Conservation (phyloP, 805 yeast genomes). For the Kodamaea jinghongensis region DNA sequence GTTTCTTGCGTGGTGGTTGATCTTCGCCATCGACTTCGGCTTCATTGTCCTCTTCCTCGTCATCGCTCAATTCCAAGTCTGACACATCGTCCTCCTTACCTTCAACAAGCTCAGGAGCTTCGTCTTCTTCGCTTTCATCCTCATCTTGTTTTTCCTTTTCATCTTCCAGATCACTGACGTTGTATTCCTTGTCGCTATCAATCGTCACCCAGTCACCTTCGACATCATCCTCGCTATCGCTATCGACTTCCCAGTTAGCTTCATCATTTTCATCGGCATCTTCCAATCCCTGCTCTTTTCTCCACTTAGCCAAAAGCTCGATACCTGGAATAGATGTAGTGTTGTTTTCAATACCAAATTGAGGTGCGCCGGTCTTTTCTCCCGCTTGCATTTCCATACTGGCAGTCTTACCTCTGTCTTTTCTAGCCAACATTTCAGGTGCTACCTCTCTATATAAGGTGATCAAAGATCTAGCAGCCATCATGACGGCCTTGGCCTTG, state of each 20-base stretch:
- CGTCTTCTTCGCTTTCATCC: constrained; percentile 3
- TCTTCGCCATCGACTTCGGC: constrained; percentile 24
- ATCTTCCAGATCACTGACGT: constrained; percentile 50
- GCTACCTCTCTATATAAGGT: constrained; percentile 90
- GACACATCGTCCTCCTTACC: constrained; percentile 22
- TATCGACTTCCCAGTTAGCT: constrained; percentile 58
- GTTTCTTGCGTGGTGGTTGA: constrained; percentile 21
- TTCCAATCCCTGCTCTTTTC: constrained; percentile 53
- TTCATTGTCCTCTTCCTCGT: constrained; percentile 22
- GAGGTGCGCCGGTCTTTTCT: constrained; percentile 49
- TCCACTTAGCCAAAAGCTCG: constrained; percentile 88
- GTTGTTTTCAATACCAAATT: constrained; percentile 71
- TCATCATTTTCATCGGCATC: constrained; percentile 43
- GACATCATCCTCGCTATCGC: constrained; percentile 46
- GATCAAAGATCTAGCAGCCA: constrained; percentile 89
- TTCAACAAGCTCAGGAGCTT: constrained; percentile 5
- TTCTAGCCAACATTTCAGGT: constrained; percentile 87
- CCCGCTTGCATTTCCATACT: constrained; percentile 69
- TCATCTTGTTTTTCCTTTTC: constrained; percentile 33
- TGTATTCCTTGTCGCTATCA: constrained; percentile 76
- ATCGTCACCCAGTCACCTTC: constrained; percentile 94
- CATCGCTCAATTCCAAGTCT: constrained; percentile 26
- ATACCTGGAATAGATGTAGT: constrained; percentile 84
- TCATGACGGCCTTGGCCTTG: constrained; percentile 88
- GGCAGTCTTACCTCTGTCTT: constrained; percentile 92